phyloP scores from a whole-genome alignment of 805 yeast species.

The Kodamaea leandrae region DNA sequence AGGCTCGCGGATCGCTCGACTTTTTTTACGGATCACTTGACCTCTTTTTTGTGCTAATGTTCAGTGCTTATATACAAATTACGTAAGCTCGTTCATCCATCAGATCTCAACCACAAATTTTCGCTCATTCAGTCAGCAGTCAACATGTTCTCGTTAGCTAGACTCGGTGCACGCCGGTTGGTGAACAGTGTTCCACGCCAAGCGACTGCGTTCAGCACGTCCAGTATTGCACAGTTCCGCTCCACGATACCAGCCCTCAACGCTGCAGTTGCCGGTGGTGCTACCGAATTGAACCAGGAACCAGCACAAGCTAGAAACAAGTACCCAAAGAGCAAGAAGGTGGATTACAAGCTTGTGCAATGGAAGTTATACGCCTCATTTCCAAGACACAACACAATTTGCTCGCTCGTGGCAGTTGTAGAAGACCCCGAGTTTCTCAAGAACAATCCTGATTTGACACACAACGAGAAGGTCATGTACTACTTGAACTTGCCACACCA shows the following conservation, averaged over 20 bases:
- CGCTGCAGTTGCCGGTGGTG: neutral
- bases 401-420: conserved; percentile 69
- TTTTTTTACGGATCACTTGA: too few relatives aligned
- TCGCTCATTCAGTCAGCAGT: too few relatives aligned
- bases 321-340: conserved; percentile 4
- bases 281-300: neutral
- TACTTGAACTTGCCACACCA: conserved; percentile 78
- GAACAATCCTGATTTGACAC: conserved; percentile 54
- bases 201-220: conserved; percentile 1
- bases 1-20: too few relatives aligned
- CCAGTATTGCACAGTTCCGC: conserved; percentile 1
- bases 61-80: too few relatives aligned
- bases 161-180: conserved; percentile 2
- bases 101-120: neutral
- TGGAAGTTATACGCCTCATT: conserved; percentile 76
- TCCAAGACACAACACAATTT: conserved; percentile 77
- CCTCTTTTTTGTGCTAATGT: too few relatives aligned
- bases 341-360: conserved; percentile 45
- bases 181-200: neutral
- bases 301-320: neutral
- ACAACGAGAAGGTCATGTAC: conserved; percentile 71
- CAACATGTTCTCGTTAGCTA: conserved; percentile 3
- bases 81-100: too few relatives aligned
- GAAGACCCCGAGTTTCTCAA: conserved; percentile 59
- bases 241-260: conserved; percentile 1